A percentile compares a stretch with the other conserved stretches of the same genome.
phyloP scores from a whole-genome alignment of 306 rosid species.

The Vigna trinervia region DNA sequence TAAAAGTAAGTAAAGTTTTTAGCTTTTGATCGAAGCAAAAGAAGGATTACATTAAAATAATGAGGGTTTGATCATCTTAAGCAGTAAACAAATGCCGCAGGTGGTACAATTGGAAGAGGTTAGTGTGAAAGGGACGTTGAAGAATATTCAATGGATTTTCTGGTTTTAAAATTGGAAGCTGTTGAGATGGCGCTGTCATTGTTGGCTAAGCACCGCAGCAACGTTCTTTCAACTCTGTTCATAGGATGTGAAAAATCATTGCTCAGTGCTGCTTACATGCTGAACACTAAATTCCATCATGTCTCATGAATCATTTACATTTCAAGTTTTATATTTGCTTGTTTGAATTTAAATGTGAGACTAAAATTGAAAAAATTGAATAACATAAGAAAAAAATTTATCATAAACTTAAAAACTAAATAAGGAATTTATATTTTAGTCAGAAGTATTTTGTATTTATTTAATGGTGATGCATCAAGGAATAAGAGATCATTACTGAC shows the following conservation, averaged over 20 bases:
- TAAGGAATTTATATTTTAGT: too few relatives aligned
- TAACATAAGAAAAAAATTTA: too few relatives aligned
- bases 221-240: slow-evolving; percentile 37
- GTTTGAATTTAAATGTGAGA: too few relatives aligned
- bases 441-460: too few relatives aligned
- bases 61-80: slow-evolving; percentile 31
- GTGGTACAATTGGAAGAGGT: slow-evolving; percentile 49
- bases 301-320: background rate
- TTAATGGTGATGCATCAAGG: too few relatives aligned
- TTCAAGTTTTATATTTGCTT: background rate
- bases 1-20: slow-evolving; percentile 41
- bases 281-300: background rate
- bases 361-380: too few relatives aligned
- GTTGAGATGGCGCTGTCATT: slow-evolving; percentile 59
- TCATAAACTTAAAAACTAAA: too few relatives aligned
- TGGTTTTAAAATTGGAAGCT: slow-evolving; percentile 48
- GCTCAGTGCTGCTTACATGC: background rate
- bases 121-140: slow-evolving; percentile 53
- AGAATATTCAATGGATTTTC: slow-evolving; percentile 37
- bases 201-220: slow-evolving; percentile 39
- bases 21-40: slow-evolving; percentile 50
- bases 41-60: slow-evolving; percentile 42
- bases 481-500: too few relatives aligned
- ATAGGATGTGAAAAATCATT: background rate
- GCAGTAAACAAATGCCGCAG: slow-evolving; percentile 37